phyloP scores from a whole-genome alignment of 768 basidiomycete species.

The Trametes cingulata region DNA sequence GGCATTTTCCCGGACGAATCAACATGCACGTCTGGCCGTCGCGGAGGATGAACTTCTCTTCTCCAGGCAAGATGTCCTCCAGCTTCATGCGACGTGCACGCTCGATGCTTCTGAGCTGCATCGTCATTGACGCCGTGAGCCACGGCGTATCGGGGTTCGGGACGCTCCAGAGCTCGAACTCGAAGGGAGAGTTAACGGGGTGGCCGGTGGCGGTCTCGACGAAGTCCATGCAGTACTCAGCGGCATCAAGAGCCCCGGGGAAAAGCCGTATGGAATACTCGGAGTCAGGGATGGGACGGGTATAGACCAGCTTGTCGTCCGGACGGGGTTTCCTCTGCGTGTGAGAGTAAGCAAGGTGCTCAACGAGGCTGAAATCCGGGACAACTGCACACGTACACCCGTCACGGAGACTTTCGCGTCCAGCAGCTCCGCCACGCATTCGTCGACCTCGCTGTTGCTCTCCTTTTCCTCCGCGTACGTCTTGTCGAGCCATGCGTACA shows the following conservation, averaged over 20 bases:
- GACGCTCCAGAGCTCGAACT: neutral
- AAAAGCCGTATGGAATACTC: neutral
- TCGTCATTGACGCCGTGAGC: neutral
- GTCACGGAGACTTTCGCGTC: too few species aligned
- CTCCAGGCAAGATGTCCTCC: neutral
- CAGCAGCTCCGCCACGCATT: too few species aligned
- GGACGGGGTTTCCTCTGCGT: too few species aligned
- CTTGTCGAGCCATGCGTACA: too few species aligned
- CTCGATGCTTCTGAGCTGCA: neutral
- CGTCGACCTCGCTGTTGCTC: too few species aligned
- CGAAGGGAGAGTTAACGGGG: neutral
- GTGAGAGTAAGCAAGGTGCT: too few species aligned
- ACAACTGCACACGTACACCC: too few species aligned
- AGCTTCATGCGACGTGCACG: neutral
- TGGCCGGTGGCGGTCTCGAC: neutral
- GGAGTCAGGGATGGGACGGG: neutral
- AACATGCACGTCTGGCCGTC: conserved; percentile 1
- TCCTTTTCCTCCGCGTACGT: too few species aligned
- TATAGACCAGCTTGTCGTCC: too few species aligned
- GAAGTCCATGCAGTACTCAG: conserved; percentile 2
- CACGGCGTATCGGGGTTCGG: neutral
- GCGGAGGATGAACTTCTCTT: neutral
- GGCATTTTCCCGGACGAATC: neutral
- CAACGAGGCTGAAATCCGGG: too few species aligned
- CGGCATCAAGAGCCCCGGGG: neutral